Base-by-base conservation (phyloP, 2,329 filamentous ascomycete genomes). In the Calonectria leucothoes region DNA sequence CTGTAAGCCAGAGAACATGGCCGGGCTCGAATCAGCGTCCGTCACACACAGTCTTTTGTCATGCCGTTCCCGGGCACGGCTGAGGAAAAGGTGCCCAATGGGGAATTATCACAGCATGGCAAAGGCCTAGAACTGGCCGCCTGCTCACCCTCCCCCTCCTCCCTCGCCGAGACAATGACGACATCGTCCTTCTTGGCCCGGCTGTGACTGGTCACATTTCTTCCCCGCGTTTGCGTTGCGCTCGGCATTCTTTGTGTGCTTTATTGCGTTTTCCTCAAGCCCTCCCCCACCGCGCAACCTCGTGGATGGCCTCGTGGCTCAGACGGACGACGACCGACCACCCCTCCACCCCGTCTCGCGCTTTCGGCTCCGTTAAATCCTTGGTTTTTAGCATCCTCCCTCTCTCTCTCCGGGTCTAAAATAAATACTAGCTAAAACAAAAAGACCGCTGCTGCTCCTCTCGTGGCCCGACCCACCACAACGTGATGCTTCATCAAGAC, bases 261-360 rank as follows among this genome's bases (percentile, higher is more conserved):
- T 7, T 15, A 31, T 20, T n/a, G 37, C 39, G 42, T 45, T 23
- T 37, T 57, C 35, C 37, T 25, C 35, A 35, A 59, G 33, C 31
- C 59, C 42, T 23, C n/a, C n/a, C n/a, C n/a, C n/a, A n/a, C n/a
- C 23, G 49, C 51, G 72, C 73, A 71, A 55, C 70, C 74, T 70
- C 37, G 70, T 48, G 61, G 17, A 64, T 52, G 68, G 66, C 52
- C 77, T 49, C 76, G 77, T 79, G 77, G 73, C 76, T 76, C 67
- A 75, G 76, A 72, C 77, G 52, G 74, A 63, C 76, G 75, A 71
- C 76, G 72, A 67, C 65, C 76, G 75, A 71, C 76, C 74, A 67
- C 65, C 74, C 75, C 59, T 66, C 68, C 37, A 31, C 52, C 42
- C 67, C 52, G 51, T 70, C 65, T 48, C 45, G 42, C 51, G 45